A percentile compares a stretch with the other conserved stretches of the same genome.
phyloP scores from a whole-genome alignment of 495 filamentous ascomycete genomes.

The Annulohypoxylon bovei region DNA sequence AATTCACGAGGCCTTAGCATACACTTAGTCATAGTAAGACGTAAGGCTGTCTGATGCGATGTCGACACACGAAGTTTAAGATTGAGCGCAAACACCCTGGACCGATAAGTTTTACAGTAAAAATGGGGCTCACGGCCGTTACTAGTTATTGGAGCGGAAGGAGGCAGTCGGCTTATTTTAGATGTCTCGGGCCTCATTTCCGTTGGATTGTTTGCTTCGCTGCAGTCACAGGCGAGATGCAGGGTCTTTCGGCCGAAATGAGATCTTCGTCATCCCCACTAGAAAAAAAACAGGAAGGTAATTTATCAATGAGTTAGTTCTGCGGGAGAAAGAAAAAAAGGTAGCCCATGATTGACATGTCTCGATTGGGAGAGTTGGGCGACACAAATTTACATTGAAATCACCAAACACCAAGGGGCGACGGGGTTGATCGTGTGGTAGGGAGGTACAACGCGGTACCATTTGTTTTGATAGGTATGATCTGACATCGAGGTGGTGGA shows the following conservation, averaged over 20 bases:
- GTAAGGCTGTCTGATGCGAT: background rate
- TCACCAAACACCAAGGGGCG: conserved; percentile 15
- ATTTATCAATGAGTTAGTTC: conserved; percentile 11
- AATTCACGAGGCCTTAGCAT: background rate
- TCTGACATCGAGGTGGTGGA: conserved; percentile 30
- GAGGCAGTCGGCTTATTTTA: conserved; percentile 29
- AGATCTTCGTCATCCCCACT: background rate
- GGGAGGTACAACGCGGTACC: background rate
- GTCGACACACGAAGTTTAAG: background rate
- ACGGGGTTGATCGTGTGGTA: conserved; percentile 11
- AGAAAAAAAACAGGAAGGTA: conserved; percentile 6
- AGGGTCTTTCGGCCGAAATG: conserved; percentile 36
- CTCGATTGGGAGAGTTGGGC: conserved; percentile 15
- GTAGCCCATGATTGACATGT: conserved; percentile 19
- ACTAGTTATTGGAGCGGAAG: conserved; percentile 22
- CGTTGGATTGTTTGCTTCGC: conserved; percentile 22
- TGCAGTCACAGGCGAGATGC: conserved; percentile 36
- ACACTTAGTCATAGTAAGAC: background rate
- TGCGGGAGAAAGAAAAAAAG: conserved; percentile 18
- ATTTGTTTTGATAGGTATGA: conserved; percentile 23
- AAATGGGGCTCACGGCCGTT: conserved; percentile 22
- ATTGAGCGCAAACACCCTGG: conserved; percentile 24
- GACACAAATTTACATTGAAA: conserved; percentile 17
- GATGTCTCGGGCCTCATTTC: conserved; percentile 31
- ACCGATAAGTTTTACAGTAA: background rate